Percentiles rank a stretch among this genome's conserved stretches.
Conservation (phyloP, 139 green algal species). For the Marvania coccoides region DNA sequence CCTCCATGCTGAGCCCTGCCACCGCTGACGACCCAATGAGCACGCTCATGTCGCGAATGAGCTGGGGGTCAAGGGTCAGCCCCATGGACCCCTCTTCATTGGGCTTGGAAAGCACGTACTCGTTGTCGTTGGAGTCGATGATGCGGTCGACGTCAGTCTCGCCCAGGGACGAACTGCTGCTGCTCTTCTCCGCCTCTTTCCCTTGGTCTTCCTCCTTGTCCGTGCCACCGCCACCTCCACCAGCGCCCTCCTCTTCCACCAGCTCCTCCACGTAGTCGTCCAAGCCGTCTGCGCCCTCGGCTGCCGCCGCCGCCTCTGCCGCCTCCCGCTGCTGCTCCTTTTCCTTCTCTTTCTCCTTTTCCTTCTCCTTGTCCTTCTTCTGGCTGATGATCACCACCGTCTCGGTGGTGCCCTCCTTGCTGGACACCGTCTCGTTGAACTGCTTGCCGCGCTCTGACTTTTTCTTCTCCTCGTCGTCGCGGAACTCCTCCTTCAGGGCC, state of each 20-base stretch:
- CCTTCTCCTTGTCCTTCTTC: conserved; percentile 29
- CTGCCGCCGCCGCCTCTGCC: not conserved
- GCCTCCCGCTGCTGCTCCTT: not conserved
- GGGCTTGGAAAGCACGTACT: conserved; percentile 94
- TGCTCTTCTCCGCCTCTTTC: conserved; percentile 6
- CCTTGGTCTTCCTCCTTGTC: not conserved
- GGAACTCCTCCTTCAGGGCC: conserved; percentile 60
- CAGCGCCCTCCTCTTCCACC: not conserved
- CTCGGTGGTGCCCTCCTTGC: conserved; percentile 42
- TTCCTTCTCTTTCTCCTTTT: not conserved
- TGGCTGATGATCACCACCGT: conserved; percentile 56
- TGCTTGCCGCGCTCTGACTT: conserved; percentile 38
- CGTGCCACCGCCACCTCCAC: not conserved
- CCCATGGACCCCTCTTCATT: conserved; percentile 66
- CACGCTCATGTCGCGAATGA: conserved; percentile 80
- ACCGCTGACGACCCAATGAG: conserved; percentile 58
- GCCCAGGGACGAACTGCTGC: not conserved
- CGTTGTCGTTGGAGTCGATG: conserved; percentile 94
- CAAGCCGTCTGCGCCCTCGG: not conserved
- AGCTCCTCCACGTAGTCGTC: not conserved
- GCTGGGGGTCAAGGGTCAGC: conserved; percentile 79
- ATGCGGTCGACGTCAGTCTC: conserved; percentile 83
- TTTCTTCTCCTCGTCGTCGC: conserved; percentile 35
- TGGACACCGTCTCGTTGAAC: conserved; percentile 47
- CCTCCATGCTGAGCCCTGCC: conserved; percentile 65